These are phyloP conservation scores for Yarrowia sp. DNA, from an alignment of 805 yeast species.

Conservation along the genomic window DNA sequence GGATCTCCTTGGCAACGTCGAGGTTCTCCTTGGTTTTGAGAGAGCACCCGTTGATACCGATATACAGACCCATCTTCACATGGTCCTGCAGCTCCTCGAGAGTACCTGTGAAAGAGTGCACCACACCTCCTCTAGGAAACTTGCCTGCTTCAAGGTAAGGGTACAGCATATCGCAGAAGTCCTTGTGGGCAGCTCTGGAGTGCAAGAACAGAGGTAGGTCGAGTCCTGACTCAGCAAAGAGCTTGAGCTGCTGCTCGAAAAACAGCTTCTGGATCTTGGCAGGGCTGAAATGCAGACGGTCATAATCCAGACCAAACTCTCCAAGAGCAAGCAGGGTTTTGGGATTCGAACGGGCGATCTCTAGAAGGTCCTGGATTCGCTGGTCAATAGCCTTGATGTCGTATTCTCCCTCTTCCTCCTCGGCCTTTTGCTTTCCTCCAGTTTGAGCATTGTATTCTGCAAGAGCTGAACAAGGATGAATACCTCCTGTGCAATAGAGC, in stretches of 20 bases:
- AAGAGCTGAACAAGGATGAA: slow-evolving; percentile 89
- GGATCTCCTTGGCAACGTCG: slow-evolving; percentile 69
- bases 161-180: slow-evolving; percentile 67
- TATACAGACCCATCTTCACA: slow-evolving; percentile 65
- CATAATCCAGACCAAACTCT: slow-evolving; percentile 95
- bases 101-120: slow-evolving; percentile 94
- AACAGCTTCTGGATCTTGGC: slow-evolving; percentile 68
- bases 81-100: slow-evolving; percentile 64
- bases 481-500: slow-evolving; percentile 81
- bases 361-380: slow-evolving; percentile 58
- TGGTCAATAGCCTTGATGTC: slow-evolving; percentile 44
- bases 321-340: slow-evolving; percentile 84
- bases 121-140: slow-evolving; percentile 70
- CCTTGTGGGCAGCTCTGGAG: slow-evolving; percentile 84
- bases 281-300: slow-evolving; percentile 78
- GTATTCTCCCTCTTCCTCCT: slow-evolving; percentile 42
- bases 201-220: slow-evolving; percentile 85
- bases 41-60: slow-evolving; percentile 94
- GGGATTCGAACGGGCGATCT: slow-evolving; percentile 53
- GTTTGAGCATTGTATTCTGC: slow-evolving; percentile 54
- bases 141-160: slow-evolving; percentile 60
- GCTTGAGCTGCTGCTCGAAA: slow-evolving; percentile 76
- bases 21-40: slow-evolving; percentile 78
- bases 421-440: slow-evolving; percentile 42
- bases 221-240: slow-evolving; percentile 59